phyloP scores from a whole-genome alignment of 2,329 filamentous ascomycete species.

The Colletotrichum karsti region DNA sequence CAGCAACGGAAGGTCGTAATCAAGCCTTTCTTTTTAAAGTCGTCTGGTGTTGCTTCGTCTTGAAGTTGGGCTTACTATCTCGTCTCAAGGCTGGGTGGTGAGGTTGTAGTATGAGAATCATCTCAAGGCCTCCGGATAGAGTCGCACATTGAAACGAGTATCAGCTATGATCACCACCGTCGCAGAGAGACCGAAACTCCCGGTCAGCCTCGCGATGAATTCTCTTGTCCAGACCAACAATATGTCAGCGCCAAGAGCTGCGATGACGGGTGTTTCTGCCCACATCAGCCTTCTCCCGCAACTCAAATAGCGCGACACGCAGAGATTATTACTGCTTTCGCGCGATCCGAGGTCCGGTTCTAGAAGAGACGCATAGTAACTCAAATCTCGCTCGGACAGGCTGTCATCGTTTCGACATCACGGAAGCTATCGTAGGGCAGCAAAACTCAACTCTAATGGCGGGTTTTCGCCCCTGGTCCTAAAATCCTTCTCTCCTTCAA shows the following conservation, averaged over 20 bases:
- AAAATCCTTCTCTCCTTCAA: background rate
- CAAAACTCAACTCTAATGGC: background rate
- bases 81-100: slow-evolving; percentile 10
- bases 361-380: slow-evolving; percentile 13
- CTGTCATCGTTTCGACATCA: slow-evolving; percentile 21
- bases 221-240: background rate
- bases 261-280: background rate
- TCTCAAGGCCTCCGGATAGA: slow-evolving; percentile 8
- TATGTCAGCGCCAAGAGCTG: background rate
- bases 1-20: background rate
- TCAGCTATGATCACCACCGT: slow-evolving; percentile 22
- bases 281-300: background rate
- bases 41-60: slow-evolving; percentile 9
- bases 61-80: slow-evolving; percentile 4
- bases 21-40: background rate
- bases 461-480: background rate
- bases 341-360: background rate
- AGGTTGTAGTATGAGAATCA: slow-evolving; percentile 24
- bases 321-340: background rate
- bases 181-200: slow-evolving; percentile 13
- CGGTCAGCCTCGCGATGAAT: background rate
- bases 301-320: background rate
- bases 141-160: slow-evolving; percentile 29
- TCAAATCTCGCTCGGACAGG: background rate
- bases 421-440: background rate